Conservation (phyloP, 352 stramenopile species). For the Pilasporangium apinafurcum region DNA sequence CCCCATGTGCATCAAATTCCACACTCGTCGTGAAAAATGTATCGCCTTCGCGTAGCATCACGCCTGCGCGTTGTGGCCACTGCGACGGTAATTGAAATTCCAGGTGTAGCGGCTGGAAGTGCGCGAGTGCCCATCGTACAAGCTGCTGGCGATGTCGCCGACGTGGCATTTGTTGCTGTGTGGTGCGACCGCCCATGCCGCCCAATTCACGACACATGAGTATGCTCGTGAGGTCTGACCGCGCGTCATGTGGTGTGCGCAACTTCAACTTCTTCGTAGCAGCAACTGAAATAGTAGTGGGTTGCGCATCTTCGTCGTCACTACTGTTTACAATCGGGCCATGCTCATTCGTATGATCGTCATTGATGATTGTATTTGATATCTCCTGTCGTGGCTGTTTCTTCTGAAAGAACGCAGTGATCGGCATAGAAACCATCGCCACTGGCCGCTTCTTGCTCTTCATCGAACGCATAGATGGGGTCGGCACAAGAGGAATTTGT, state of each 20-base stretch:
- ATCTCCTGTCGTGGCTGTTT: constrained; percentile 18
- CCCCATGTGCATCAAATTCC: constrained; percentile 62
- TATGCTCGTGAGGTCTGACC: constrained; percentile 41
- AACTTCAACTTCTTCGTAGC: constrained; percentile 2
- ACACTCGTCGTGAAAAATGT: constrained; percentile 58
- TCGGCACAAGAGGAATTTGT: too few species aligned
- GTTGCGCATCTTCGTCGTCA: constrained; percentile 1
- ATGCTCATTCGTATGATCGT: constrained; percentile 6
- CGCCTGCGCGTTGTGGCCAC: constrained; percentile 28
- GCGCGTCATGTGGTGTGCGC: constrained; percentile 17
- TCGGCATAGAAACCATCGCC: constrained; percentile 12
- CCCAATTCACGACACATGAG: constrained; percentile 4
- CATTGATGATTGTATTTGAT: background rate
- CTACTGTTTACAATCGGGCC: background rate
- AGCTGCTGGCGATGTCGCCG: constrained; percentile 38
- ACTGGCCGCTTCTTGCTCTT: constrained; percentile 17
- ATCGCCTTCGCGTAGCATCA: constrained; percentile 11
- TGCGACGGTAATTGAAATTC: constrained; percentile 32
- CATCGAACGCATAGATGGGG: too few species aligned
- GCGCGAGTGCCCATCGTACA: constrained; percentile 43
- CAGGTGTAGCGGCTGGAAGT: constrained; percentile 35
- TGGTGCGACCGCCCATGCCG: constrained; percentile 8
- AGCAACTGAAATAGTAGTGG: background rate
- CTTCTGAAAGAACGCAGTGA: constrained; percentile 68
- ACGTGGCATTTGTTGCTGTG: constrained; percentile 12